Evolutionary conservation across 768 basidiomycete species (phyloP), one percentile per base, ranked within the genome.

Genomic region (Leccinum rimulosum): DNA sequence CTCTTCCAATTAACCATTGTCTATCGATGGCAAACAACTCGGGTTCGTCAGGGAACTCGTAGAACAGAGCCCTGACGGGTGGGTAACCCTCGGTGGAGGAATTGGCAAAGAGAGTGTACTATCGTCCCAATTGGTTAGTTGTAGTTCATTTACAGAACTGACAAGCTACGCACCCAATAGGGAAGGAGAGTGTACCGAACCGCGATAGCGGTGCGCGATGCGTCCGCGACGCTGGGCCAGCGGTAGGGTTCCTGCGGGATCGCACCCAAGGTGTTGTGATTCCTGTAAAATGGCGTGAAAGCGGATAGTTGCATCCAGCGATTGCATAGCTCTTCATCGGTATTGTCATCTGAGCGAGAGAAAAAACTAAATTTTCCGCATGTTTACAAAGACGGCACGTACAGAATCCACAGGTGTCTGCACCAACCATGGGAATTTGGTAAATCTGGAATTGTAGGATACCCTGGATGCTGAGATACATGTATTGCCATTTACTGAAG

Each of bases 281-380:
- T 91, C 52, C 90, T 76, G 70, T 83, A 90, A 77, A 92, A 92
- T 6, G 89, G 89, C 45, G 80, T 80, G 69, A 91, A 91, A 1
- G 89, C 89, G 7, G 86, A 80, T 15, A 91, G 78, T 70, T 86
- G 84, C 88, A 89, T 90, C 90, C 90, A 92, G n/a, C 91, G 81
- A 62, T 84, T 85, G 71, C 88, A 88, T 11, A 93, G 78, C 67
- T 91, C 89, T 70, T 91, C 89, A 64, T 89, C 82, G 4, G 85
- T 85, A 69, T 90, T 89, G 1, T 79, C 82, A 61, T 40, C 63
- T 66, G 49, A 15, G 2, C 27, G 73, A 17, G n/a, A 3, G 30
- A 12, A 43, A 48, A 50, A 59, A 50, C 35, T 53, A 25, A 6
- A 25, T 28, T n/a, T 4, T 22, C 8, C 6, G 30, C 11, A 10